Base-by-base conservation (phyloP, 2,329 filamentous ascomycete species). In the Ambrosiella xylebori region DNA sequence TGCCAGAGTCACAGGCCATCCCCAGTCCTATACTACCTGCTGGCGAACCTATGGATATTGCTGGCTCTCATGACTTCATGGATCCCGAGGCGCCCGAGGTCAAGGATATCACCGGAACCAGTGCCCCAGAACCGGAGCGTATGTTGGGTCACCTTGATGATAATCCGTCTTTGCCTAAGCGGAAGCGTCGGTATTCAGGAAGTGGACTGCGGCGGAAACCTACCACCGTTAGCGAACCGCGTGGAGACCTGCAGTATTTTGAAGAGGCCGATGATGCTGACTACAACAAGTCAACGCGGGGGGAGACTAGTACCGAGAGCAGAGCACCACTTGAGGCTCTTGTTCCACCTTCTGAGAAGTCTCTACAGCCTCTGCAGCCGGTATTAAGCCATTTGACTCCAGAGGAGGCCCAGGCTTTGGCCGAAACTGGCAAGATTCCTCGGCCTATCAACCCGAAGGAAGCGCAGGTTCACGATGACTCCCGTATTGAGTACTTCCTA, bases 401-500 rank as follows among this genome's bases (percentile, higher is more conserved):
- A 19, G 57, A 58, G 17, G 60, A 59, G 36, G 47, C 54, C 41
- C 60, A 60, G n/a, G 50, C 60, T 5, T 35, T 60, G 17, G 58
- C 47, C 35, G 58, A 60, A 38, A 60, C 58, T 8, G 58, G 58
- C 55, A 73, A 71, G 63, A 74, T 82, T 8, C 73, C 76, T 35
- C 73, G 80, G 8, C 86, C 86, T 0, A 73, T 83, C 62, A 89
- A 89, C 64, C 86, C 86, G 1, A 88, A 88, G 68, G 84, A 88
- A 66, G 85, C 85, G 1, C 83, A 86, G 65, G 78, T 76, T 9
- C 77, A 79, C 52, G 72, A 71, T 12, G 76, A 80, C 59, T 76
- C 75, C 2, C 82, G 91, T 38, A 86, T 95, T 3, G 88, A 96
- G 65, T 95, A 91, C 67, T 98, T 98, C 67, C 74, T 98, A 12